Evolutionary conservation across 345 rosid genomes (phyloP), one percentile per base, ranked within the genome.

Genomic region (Erysimum cheiranthoides): DNA sequence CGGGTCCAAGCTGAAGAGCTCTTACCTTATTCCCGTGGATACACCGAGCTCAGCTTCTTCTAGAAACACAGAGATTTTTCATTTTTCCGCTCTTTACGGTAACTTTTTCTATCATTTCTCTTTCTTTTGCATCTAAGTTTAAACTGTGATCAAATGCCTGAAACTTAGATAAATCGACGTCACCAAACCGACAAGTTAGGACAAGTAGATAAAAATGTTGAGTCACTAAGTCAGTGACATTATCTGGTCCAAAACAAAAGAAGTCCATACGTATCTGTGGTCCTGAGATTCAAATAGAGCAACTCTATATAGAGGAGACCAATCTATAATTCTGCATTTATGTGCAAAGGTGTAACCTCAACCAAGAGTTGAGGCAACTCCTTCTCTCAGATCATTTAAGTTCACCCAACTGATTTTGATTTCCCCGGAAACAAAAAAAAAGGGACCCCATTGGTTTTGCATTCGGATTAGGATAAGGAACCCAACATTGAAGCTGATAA

Each of bases 1-100:
- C 83, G 96, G 63, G 82, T 94, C 77, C 93, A 90, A 79, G 96
- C 89, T 6, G 99, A 95, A 85, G 99, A 95, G 85, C 93, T 95
- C 54, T 84, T 89, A 70, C 98, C 98, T 32, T 93, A 88, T 75
- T 85, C 97, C 0, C 98, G 87, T 69, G 98, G 99, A 58, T 95
- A 89, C 81, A 95, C 99, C 3, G 99, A 95, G 68, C 88, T 95
- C 51, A 95, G 85, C 93, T 95, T 95, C 71, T 95, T 95, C 78
- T 95, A 86, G 66, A 1, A 52, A 54, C 61, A 59, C 40, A 62
- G 2, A 34, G n/a, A 31, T 43, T 42, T 18, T 14, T 21, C 43
- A 43, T 34, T 74, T 78, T 57, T 61, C 43, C 30, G 14, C 67
- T 61, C 34, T 10, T 60, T 35, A 63, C 31, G 78, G 81, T 78